Conservation (phyloP, 306 rosid genomes). For the Castanea crenata region DNA sequence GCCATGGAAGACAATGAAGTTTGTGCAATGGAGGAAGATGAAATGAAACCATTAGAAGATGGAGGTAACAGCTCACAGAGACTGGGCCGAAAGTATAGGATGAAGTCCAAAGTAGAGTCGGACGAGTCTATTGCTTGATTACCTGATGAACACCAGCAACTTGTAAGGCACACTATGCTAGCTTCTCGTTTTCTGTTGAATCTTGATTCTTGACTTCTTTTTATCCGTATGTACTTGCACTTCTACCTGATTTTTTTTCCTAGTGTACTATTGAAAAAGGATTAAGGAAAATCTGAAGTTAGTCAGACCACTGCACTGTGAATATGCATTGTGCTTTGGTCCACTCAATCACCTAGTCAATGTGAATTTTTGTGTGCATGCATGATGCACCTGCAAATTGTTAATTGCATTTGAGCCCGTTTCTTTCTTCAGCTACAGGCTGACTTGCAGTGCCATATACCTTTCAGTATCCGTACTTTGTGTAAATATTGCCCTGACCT, state of each 20-base stretch:
- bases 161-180: background rate
- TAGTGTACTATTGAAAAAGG: background rate
- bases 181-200: background rate
- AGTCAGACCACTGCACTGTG: too few species aligned
- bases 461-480: background rate
- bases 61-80: constrained; percentile 41
- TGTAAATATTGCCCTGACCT: background rate
- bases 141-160: background rate
- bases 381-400: too few species aligned
- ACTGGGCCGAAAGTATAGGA: constrained; percentile 65
- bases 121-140: constrained; percentile 38
- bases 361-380: too few species aligned
- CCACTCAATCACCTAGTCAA: too few species aligned
- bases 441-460: background rate
- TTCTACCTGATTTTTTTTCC: background rate
- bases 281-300: background rate
- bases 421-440: background rate
- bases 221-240: background rate
- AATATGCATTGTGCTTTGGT: too few species aligned
- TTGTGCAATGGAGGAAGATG: constrained; percentile 96
- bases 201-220: background rate
- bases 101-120: constrained; percentile 38
- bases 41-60: constrained; percentile 35
- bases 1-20: constrained; percentile 47
- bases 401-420: background rate